Conservation (phyloP, 208 protist genomes). For the Acanthamoeba lenticulata region DNA sequence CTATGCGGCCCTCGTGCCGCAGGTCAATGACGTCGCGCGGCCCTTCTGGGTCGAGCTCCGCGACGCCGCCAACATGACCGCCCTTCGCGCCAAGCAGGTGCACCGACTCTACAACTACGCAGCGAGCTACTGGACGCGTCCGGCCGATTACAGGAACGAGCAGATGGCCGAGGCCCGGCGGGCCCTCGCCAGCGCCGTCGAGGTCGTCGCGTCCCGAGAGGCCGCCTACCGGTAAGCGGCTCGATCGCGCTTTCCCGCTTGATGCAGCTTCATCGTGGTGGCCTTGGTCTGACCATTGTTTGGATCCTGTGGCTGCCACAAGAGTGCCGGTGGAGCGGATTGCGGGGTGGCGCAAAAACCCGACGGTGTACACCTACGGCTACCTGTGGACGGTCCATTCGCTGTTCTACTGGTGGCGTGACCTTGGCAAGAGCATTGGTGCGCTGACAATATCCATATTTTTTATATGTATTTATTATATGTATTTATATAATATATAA, state of each 20-base stretch:
- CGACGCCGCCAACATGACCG: slow-evolving; percentile 16
- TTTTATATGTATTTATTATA: too few relatives aligned
- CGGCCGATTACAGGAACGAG: background rate
- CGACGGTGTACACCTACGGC: slow-evolving; percentile 65
- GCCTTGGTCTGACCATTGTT: too few relatives aligned
- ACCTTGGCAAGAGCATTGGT: slow-evolving; percentile 17
- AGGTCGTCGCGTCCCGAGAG: background rate
- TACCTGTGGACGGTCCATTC: slow-evolving; percentile 73
- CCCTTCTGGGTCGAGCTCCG: slow-evolving; percentile 7
- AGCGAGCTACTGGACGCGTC: background rate
- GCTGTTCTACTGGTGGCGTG: slow-evolving; percentile 69
- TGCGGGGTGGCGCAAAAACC: slow-evolving; percentile 53
- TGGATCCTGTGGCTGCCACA: background rate
- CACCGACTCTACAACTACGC: slow-evolving; percentile 64
- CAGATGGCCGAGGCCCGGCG: background rate
- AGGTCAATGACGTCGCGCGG: background rate
- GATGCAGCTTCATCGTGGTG: too few relatives aligned
- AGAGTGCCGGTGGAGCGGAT: slow-evolving; percentile 64
- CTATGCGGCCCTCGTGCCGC: background rate
- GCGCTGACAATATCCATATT: too few relatives aligned
- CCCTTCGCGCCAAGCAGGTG: slow-evolving; percentile 34
- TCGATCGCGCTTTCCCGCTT: too few relatives aligned
- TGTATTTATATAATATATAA: too few relatives aligned
- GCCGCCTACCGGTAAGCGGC: background rate
- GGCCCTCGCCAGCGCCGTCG: background rate